These are phyloP conservation scores for Penicillium hordei DNA, from an alignment of 2,329 filamentous ascomycete genomes.

Conservation along the genomic window DNA sequence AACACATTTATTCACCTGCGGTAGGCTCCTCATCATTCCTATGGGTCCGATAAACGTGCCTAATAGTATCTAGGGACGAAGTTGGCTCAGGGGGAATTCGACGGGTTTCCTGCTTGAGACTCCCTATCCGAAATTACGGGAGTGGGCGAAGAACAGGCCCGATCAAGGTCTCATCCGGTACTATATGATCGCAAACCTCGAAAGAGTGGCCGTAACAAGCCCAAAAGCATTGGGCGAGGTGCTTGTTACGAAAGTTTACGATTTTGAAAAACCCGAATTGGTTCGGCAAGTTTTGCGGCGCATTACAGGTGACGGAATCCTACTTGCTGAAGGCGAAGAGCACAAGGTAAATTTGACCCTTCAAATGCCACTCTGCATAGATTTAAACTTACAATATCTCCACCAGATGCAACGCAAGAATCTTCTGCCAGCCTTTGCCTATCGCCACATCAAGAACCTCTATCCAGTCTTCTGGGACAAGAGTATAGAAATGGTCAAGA, in stretches of 20 bases:
- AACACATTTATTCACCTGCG: constrained; percentile 55
- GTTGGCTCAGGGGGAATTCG: constrained; percentile 50
- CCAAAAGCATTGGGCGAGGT: constrained; percentile 69
- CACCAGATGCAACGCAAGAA: constrained; percentile 65
- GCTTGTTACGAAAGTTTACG: constrained; percentile 66
- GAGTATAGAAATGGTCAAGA: constrained; percentile 63
- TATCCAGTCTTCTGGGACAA: constrained; percentile 85
- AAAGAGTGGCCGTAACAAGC: constrained; percentile 61
- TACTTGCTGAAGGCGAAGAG: constrained; percentile 86
- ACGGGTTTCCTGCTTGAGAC: constrained; percentile 39
- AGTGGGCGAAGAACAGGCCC: constrained; percentile 60
- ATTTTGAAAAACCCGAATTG: constrained; percentile 63
- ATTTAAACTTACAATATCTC: constrained; percentile 1
- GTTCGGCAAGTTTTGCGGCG: constrained; percentile 44
- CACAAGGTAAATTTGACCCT: constrained; percentile 59
- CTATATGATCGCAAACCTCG: constrained; percentile 60
- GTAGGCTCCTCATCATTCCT: constrained; percentile 36
- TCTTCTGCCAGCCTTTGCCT: constrained; percentile 80
- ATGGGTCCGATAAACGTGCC: background rate
- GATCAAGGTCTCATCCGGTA: constrained; percentile 71
- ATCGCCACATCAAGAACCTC: constrained; percentile 78
- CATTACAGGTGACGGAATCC: constrained; percentile 45
- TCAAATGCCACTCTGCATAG: background rate
- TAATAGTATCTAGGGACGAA: constrained; percentile 33
- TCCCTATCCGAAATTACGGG: constrained; percentile 39